phyloP scores from a whole-genome alignment of 148 eudicot species.

The Salicornia ramosissima region DNA sequence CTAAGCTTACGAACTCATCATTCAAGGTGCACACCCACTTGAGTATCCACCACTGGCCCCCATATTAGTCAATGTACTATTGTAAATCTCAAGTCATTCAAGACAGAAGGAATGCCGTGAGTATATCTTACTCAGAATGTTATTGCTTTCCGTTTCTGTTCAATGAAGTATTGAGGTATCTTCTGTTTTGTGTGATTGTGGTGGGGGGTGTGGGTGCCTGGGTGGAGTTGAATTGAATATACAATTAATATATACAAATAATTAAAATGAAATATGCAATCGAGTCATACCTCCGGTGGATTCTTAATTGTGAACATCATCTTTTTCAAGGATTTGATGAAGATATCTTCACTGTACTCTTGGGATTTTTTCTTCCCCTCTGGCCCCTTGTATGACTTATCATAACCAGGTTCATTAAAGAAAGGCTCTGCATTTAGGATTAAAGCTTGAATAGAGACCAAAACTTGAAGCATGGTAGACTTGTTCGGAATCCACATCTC shows the following conservation, averaged over 20 bases:
- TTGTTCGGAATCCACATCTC: conserved; percentile 72
- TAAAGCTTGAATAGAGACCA: conserved; percentile 85
- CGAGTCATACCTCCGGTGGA: conserved; percentile 66
- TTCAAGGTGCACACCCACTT: too few species aligned
- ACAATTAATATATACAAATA: background rate
- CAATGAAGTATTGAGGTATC: too few species aligned
- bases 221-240: too few species aligned
- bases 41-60: too few species aligned
- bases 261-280: background rate
- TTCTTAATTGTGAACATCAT: conserved; percentile 62
- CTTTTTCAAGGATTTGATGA: conserved; percentile 55
- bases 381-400: conserved; percentile 24
- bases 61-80: too few species aligned
- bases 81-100: too few species aligned
- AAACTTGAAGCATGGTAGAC: conserved; percentile 90
- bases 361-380: conserved; percentile 43
- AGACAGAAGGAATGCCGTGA: too few species aligned
- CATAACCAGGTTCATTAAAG: conserved; percentile 86
- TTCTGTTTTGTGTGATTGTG: too few species aligned
- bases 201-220: too few species aligned
- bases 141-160: too few species aligned
- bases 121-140: too few species aligned
- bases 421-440: conserved; percentile 73
- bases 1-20: too few species aligned
- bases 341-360: conserved; percentile 55